Evolutionary conservation across 2,329 filamentous ascomycete species (phyloP).

Genomic region (Calycina marina): DNA sequence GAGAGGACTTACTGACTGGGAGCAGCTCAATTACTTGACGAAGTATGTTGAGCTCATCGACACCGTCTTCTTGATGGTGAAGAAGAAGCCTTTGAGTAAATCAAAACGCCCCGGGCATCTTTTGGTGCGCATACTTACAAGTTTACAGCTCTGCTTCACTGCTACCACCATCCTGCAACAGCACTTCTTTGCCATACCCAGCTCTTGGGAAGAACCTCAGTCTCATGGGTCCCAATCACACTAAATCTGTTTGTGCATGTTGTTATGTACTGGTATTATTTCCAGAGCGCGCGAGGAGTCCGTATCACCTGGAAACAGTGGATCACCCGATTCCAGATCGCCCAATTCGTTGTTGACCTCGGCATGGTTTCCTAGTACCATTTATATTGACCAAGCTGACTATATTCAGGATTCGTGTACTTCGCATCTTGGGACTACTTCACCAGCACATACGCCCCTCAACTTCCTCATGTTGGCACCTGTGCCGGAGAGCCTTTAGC

Average conservation of each 20-base stretch:
- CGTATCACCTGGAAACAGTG: conserved; percentile 19
- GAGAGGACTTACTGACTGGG: conserved; percentile 2
- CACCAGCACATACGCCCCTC: conserved; percentile 12
- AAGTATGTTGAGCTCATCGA: conserved; percentile 20
- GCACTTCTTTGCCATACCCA: conserved; percentile 19
- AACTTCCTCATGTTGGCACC: conserved; percentile 13
- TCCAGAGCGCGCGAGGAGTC: conserved; percentile 18
- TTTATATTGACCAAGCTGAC: neutral
- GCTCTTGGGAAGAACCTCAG: conserved; percentile 15
- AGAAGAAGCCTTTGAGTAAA: conserved; percentile 20
- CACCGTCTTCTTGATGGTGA: conserved; percentile 18
- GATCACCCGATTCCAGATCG: conserved; percentile 19
- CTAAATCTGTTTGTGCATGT: conserved; percentile 19
- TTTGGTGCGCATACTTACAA: neutral
- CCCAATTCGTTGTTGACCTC: conserved; percentile 19
- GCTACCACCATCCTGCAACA: conserved; percentile 19
- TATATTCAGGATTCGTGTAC: conserved; percentile 15
- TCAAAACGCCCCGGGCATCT: neutral
- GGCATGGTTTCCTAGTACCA: conserved; percentile 3
- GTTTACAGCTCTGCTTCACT: conserved; percentile 16
- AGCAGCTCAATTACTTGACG: conserved; percentile 17
- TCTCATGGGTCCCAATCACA: conserved; percentile 20
- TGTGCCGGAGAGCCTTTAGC: conserved; percentile 17
- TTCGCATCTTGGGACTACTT: conserved; percentile 18
- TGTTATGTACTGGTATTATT: conserved; percentile 22